A percentile compares a stretch with the other conserved stretches of the same genome.
Evolutionary conservation across 306 rosid genomes (phyloP).

Genomic region (Lablab purpureus): DNA sequence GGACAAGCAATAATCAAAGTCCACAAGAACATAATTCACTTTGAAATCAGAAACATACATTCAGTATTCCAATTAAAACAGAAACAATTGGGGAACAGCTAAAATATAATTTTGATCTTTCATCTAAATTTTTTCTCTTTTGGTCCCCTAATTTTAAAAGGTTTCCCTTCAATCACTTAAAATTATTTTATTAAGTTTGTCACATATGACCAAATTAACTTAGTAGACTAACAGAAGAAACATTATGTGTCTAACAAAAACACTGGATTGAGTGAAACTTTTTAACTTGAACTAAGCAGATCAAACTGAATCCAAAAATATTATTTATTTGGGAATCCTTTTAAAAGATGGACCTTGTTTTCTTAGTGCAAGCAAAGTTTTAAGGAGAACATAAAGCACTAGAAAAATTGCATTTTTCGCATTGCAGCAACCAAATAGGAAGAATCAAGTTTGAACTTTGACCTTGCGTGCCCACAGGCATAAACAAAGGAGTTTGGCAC

Average conservation of each 20-base stretch:
- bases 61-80: background rate
- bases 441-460: conserved; percentile 37
- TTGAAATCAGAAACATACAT: background rate
- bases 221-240: background rate
- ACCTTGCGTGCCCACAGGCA: conserved; percentile 99
- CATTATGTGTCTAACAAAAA: background rate
- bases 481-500: conserved; percentile 90
- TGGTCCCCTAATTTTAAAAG: background rate
- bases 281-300: background rate
- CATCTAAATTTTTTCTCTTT: background rate
- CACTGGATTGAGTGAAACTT: background rate
- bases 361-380: background rate
- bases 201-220: background rate
- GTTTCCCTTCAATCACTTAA: background rate
- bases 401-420: conserved; percentile 25
- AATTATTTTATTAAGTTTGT: background rate
- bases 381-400: background rate
- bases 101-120: background rate
- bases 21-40: conserved; percentile 8
- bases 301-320: background rate
- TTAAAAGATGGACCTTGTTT: conserved; percentile 1
- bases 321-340: background rate
- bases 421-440: conserved; percentile 5
- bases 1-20: conserved; percentile 31
- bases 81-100: background rate